A percentile compares a stretch with the other conserved stretches of the same genome.
Evolutionary conservation across 441 rosid genomes (phyloP).

Genomic region (Kokia cookei): DNA sequence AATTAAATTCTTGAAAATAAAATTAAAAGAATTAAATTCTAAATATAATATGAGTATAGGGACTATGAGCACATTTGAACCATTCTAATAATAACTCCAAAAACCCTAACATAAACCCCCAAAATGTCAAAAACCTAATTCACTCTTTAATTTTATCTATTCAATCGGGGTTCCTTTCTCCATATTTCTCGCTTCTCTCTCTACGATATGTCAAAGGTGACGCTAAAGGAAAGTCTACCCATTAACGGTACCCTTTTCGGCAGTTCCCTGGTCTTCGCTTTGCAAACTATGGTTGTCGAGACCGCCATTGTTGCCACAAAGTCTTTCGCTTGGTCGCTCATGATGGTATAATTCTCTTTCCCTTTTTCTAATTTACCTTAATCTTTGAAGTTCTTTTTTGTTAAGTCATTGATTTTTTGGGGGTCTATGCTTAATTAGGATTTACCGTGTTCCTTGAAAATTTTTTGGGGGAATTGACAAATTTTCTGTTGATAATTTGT

Average conservation of each 20-base stretch:
- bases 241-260: conserved; percentile 16
- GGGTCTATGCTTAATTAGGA: neutral
- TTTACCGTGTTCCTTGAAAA: neutral
- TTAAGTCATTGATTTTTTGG: neutral
- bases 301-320: conserved; percentile 31
- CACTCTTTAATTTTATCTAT: neutral
- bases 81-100: neutral
- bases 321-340: conserved; percentile 27
- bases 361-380: neutral
- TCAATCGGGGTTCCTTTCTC: neutral
- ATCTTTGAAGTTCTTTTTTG: neutral
- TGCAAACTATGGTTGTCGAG: conserved; percentile 30
- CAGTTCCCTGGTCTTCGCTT: conserved; percentile 15
- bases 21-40: too few species aligned
- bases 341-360: conserved; percentile 22
- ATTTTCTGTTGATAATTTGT: neutral
- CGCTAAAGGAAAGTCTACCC: conserved; percentile 18
- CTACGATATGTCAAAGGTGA: neutral
- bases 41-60: too few species aligned
- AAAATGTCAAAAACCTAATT: conserved; percentile 21
- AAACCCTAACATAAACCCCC: conserved; percentile 33
- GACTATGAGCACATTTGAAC: neutral
- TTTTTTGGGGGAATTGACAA: neutral
- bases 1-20: too few species aligned
- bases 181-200: neutral